Evolutionary conservation across 805 yeast species (phyloP), one percentile per base, ranked within the genome.

Genomic region (Priceomyces haplophilus): DNA sequence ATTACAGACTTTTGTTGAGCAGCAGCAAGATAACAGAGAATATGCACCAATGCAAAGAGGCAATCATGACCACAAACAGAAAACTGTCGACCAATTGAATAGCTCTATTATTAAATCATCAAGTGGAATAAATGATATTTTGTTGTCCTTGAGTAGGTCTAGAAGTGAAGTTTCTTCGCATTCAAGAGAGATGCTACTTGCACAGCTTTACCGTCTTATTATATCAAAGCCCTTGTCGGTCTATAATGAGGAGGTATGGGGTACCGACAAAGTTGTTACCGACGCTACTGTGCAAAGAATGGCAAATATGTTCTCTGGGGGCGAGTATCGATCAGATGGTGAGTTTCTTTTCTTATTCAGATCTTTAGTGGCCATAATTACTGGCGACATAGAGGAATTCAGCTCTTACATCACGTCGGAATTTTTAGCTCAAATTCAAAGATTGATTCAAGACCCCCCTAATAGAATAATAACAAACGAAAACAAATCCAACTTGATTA

Each of bases 371-470:
- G 73, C 75, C 1, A 64, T 76, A 42, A 58, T 70, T 16, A 66
- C 67, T n/a, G 69, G 78, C 38, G 76, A 76, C 48, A 62, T 74
- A 8, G 82, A 78, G 40, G 81, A 76, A 42, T 73, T 75, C 44
- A 73, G 78, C 19, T 61, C 52, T 13, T 57, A 67, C 37, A 61
- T 60, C 4, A 53, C 63, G 25, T 49, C 59, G 2, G 73, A 64
- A 20, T 60, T 70, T 39, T 43, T 65, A 32, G 46, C 37, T 3
- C 44, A 48, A 21, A 51, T 70, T 13, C 55, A 54, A 42, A 42
- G 45, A 16, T 52, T 69, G 30, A 59, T 70, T 27, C 54, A 51
- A 25, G 72, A 67, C 23, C 67, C 72, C 2, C 56, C 72, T 2
- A 62, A 48, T 34, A 48, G 59, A 18, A 44, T 54, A n/a, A 50